Percentiles rank a stretch among this genome's conserved stretches.
Evolutionary conservation across 208 protist genomes (phyloP).

Genomic region (Trichomonas vaginalis): DNA sequence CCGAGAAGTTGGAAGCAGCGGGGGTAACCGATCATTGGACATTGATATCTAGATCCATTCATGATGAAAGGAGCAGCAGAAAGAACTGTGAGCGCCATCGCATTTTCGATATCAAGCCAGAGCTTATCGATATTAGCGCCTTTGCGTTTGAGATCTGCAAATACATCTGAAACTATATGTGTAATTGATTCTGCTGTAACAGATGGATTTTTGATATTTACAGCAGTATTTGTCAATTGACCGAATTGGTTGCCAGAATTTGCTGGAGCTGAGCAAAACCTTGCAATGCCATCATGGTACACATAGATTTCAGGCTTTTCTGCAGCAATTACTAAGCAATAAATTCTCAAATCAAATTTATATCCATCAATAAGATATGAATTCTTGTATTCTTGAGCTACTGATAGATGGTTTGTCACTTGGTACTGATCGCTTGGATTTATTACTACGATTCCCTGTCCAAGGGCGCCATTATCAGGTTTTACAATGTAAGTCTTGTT

Average conservation of each 20-base stretch:
- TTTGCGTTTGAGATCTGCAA: neutral
- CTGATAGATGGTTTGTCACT: neutral
- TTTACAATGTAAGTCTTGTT: neutral
- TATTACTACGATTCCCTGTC: neutral
- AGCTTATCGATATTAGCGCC: neutral
- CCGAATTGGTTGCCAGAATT: neutral
- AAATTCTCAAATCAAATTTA: neutral
- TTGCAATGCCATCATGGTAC: neutral
- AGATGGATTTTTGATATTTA: neutral
- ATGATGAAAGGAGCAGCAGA: neutral
- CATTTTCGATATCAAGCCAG: neutral
- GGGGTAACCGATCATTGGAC: too few species aligned
- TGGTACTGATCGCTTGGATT: neutral
- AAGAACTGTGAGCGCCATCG: neutral
- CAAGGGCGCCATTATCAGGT: neutral
- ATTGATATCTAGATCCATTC: neutral
- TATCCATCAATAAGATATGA: neutral
- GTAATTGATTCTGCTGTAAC: neutral
- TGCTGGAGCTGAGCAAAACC: neutral
- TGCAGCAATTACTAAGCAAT: neutral
- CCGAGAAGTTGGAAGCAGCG: conserved; percentile 76
- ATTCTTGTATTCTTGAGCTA: neutral
- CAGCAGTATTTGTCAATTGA: neutral
- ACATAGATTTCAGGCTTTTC: neutral
- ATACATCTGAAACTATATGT: neutral